Evolutionary conservation across 1,284 basidiomycete species (phyloP).

Genomic region (Takashimella koratensis): DNA sequence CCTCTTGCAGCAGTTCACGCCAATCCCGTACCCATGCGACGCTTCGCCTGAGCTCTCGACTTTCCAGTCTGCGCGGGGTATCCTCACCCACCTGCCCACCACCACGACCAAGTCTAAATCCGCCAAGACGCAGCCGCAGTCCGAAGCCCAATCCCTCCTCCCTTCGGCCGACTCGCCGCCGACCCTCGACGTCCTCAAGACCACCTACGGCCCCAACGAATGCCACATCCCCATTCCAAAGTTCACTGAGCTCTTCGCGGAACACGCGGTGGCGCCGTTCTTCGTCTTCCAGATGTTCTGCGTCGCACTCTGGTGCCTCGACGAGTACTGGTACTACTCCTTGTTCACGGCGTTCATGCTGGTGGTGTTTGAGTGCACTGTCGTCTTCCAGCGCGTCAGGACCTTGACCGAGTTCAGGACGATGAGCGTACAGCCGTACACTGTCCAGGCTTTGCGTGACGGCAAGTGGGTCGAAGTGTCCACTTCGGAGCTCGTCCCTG

Average conservation of each 20-base stretch:
- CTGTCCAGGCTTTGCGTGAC: slow-evolving; percentile 74
- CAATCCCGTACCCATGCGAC: slow-evolving; percentile 86
- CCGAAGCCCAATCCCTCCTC: background rate
- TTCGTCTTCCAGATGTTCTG: slow-evolving; percentile 97
- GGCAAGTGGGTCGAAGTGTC: slow-evolving; percentile 73
- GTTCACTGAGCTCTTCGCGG: slow-evolving; percentile 79
- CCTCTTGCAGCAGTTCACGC: slow-evolving; percentile 62
- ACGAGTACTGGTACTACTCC: slow-evolving; percentile 98
- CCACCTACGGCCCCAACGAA: slow-evolving; percentile 81
- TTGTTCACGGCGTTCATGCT: slow-evolving; percentile 97
- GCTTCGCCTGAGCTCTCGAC: slow-evolving; percentile 64
- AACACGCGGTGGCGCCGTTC: slow-evolving; percentile 91
- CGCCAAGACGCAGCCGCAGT: background rate
- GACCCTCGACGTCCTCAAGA: slow-evolving; percentile 52
- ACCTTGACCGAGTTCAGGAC: slow-evolving; percentile 92
- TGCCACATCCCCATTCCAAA: slow-evolving; percentile 94
- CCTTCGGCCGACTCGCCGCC: slow-evolving; percentile 9
- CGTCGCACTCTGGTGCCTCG: slow-evolving; percentile 89
- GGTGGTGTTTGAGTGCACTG: slow-evolving; percentile 92
- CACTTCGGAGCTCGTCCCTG: slow-evolving; percentile 80
- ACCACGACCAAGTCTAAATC: slow-evolving; percentile 36
- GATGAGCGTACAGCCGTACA: slow-evolving; percentile 86
- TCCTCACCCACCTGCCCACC: slow-evolving; percentile 38
- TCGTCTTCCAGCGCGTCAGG: slow-evolving; percentile 88
- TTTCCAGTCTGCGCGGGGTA: slow-evolving; percentile 60